phyloP scores from a whole-genome alignment of 192 early-diverging fungal species.

The Coemansia furcata region DNA sequence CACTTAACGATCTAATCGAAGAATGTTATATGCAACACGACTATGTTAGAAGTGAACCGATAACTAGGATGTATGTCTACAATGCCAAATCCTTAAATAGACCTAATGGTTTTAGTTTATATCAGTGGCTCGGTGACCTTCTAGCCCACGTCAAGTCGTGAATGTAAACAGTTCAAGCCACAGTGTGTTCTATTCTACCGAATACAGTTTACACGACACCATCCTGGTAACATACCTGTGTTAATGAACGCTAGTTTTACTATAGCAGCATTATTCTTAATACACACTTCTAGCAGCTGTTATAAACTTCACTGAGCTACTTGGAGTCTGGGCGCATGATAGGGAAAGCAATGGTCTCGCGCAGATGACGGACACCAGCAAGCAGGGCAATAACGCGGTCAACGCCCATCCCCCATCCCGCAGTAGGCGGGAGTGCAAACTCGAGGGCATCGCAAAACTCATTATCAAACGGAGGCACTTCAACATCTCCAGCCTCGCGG shows the following conservation, averaged over 20 bases:
- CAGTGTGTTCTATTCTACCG: no score
- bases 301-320: neutral
- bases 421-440: slow-evolving; percentile 82
- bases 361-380: slow-evolving; percentile 63
- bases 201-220: no score
- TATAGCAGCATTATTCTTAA: no score
- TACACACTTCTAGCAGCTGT: no score
- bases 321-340: slow-evolving; percentile 38
- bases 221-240: no score
- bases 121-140: neutral
- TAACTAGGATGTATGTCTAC: neutral
- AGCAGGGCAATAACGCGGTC: slow-evolving; percentile 77
- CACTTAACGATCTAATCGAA: no score
- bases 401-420: slow-evolving; percentile 88
- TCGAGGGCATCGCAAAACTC: slow-evolving; percentile 78
- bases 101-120: neutral
- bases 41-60: neutral
- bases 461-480: slow-evolving; percentile 70
- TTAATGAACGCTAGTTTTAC: no score
- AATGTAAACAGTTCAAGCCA: no score
- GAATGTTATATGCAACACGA: no score
- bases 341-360: slow-evolving; percentile 84
- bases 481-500: slow-evolving; percentile 67
- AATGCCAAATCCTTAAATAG: neutral
- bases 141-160: neutral